Conservation (phyloP, 768 basidiomycete genomes). For the Amanita polypyramis region DNA sequence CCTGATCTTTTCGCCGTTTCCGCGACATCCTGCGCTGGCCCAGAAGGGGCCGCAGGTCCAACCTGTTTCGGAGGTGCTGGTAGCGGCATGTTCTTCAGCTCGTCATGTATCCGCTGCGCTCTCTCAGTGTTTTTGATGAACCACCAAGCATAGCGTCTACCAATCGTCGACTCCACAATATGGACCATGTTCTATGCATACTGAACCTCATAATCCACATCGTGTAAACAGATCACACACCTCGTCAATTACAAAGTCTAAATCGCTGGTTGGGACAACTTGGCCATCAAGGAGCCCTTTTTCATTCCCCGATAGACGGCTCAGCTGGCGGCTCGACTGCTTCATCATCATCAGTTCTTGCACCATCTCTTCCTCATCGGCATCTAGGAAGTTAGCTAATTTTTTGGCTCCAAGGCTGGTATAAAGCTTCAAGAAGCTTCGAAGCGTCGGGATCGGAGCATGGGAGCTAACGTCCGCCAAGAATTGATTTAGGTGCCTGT, state of each 20-base stretch:
- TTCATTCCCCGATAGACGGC: slow-evolving; percentile 48
- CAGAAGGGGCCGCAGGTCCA: slow-evolving; percentile 12
- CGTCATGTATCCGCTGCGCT: slow-evolving; percentile 78
- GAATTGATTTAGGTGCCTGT: slow-evolving; percentile 80
- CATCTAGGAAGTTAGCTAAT: slow-evolving; percentile 84
- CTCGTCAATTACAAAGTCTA: slow-evolving; percentile 93
- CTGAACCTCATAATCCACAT: not conserved
- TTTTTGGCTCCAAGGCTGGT: slow-evolving; percentile 88
- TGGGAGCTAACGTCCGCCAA: slow-evolving; percentile 71
- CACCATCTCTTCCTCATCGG: slow-evolving; percentile 88
- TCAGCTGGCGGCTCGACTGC: slow-evolving; percentile 70
- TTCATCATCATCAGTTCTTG: slow-evolving; percentile 98
- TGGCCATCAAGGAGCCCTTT: slow-evolving; percentile 73
- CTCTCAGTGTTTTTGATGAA: slow-evolving; percentile 95
- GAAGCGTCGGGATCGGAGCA: slow-evolving; percentile 70
- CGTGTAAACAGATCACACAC: slow-evolving; percentile 31
- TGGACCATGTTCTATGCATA: slow-evolving; percentile 81
- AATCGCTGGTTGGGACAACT: slow-evolving; percentile 80
- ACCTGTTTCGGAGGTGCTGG: slow-evolving; percentile 25
- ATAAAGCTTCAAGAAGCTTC: slow-evolving; percentile 92
- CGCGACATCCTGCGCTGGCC: slow-evolving; percentile 2
- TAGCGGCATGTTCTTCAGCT: slow-evolving; percentile 46
- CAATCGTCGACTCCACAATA: slow-evolving; percentile 90
- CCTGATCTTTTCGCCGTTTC: slow-evolving; percentile 22
- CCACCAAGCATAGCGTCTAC: slow-evolving; percentile 91